phyloP scores from a whole-genome alignment of 2,329 filamentous ascomycete genomes.

The Pyrenophora teres region DNA sequence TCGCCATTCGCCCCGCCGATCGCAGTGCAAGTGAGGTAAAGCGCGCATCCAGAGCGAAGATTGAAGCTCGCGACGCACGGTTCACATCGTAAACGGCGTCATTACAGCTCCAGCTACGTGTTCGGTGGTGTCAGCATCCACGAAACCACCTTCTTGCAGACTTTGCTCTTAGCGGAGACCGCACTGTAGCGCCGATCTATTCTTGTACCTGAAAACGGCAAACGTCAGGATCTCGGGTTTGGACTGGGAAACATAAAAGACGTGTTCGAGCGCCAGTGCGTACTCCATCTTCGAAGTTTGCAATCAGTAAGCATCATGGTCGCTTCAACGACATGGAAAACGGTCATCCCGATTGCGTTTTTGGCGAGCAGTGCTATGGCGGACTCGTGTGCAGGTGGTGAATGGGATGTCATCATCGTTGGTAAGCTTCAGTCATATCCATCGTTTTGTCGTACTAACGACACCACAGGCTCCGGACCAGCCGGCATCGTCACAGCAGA shows the following conservation, averaged over 20 bases:
- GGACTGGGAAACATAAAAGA: slow-evolving; percentile 6
- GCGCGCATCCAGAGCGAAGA: slow-evolving; percentile 2
- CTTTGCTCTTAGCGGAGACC: background rate
- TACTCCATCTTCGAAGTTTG: background rate
- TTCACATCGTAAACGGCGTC: slow-evolving; percentile 4
- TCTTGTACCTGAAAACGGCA: background rate
- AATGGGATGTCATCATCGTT: slow-evolving; percentile 33
- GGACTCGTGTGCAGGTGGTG: slow-evolving; percentile 11
- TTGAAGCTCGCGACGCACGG: slow-evolving; percentile 8
- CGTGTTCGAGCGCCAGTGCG: background rate
- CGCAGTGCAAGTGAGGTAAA: background rate
- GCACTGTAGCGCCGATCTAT: background rate
- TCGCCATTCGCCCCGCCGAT: background rate
- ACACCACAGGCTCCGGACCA: slow-evolving; percentile 50
- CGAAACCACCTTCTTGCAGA: slow-evolving; percentile 1
- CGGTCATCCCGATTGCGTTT: slow-evolving; percentile 15
- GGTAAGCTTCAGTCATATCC: slow-evolving; percentile 6
- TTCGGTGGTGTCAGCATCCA: slow-evolving; percentile 4
- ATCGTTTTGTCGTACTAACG: background rate
- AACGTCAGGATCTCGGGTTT: background rate
- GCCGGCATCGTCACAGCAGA: slow-evolving; percentile 60
- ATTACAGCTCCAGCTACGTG: slow-evolving; percentile 7
- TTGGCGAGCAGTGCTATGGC: slow-evolving; percentile 4
- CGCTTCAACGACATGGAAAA: slow-evolving; percentile 13
- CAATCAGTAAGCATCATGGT: slow-evolving; percentile 10